These are phyloP conservation scores for Naganishia sp. DNA, from an alignment of 1,284 basidiomycete genomes.

Conservation along the genomic window DNA sequence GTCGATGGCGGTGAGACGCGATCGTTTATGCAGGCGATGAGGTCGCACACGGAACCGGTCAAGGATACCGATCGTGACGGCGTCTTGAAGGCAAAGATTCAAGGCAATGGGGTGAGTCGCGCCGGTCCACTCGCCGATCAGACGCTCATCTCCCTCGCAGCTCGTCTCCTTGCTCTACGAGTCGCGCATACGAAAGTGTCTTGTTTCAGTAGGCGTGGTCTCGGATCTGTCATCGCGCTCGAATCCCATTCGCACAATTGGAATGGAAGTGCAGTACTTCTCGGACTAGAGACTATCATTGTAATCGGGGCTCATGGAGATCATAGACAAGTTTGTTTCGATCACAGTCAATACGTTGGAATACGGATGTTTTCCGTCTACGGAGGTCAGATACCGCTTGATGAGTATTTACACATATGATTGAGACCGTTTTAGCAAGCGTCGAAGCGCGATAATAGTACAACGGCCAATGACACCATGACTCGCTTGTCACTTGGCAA, in stretches of 20 bases:
- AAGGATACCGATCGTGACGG: slow-evolving; percentile 56
- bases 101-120: slow-evolving; percentile 76
- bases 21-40: slow-evolving; percentile 25
- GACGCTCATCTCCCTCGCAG: slow-evolving; percentile 53
- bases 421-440: too few species aligned
- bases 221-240: slow-evolving; percentile 77
- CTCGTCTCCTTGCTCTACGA: slow-evolving; percentile 91
- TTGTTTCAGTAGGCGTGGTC: slow-evolving; percentile 83
- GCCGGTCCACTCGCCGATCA: not conserved
- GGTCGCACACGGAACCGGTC: slow-evolving; percentile 17
- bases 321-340: too few species aligned
- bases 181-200: slow-evolving; percentile 81
- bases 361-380: too few species aligned
- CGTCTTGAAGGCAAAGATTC: slow-evolving; percentile 84
- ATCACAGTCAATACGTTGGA: too few species aligned
- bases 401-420: too few species aligned
- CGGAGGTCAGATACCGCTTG: too few species aligned
- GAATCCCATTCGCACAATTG: slow-evolving; percentile 81
- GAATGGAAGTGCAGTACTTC: slow-evolving; percentile 89
- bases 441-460: too few species aligned
- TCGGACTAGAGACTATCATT: slow-evolving; percentile 37
- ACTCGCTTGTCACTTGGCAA: too few species aligned
- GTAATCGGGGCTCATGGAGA: too few species aligned
- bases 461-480: too few species aligned
- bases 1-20: slow-evolving; percentile 8